Percentiles rank a stretch among this genome's conserved stretches.
These are phyloP conservation scores for Stagonosporopsis cucurbitacearum DNA, from an alignment of 2,329 filamentous ascomycete genomes.

Conservation along the genomic window DNA sequence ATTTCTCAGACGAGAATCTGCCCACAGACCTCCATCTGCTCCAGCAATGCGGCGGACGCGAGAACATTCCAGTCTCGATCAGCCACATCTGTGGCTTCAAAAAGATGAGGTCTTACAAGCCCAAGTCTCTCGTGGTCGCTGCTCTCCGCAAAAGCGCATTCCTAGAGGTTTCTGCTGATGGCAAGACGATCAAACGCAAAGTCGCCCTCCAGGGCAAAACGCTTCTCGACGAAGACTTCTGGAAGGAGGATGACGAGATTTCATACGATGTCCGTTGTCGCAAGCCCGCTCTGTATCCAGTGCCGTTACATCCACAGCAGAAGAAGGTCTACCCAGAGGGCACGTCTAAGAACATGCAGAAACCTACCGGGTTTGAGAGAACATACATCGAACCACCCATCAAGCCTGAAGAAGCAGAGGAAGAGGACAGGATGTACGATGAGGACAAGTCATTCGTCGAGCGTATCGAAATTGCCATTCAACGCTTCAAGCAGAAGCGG, in stretches of 20 bases:
- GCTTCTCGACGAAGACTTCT: constrained; percentile 37
- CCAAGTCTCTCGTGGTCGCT: constrained; percentile 46
- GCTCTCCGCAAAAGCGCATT: constrained; percentile 52
- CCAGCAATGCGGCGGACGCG: constrained; percentile 47
- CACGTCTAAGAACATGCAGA: constrained; percentile 52
- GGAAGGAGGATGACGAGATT: constrained; percentile 34
- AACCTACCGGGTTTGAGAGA: constrained; percentile 63
- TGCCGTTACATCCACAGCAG: constrained; percentile 34
- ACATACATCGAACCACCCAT: constrained; percentile 81
- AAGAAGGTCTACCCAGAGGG: constrained; percentile 42
- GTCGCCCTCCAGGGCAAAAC: constrained; percentile 46
- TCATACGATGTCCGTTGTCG: constrained; percentile 39
- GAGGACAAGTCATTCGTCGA: constrained; percentile 58
- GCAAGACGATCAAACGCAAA: constrained; percentile 53
- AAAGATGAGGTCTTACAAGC: constrained; percentile 56
- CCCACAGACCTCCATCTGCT: constrained; percentile 52
- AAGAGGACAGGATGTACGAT: constrained; percentile 74
- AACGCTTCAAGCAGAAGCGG: constrained; percentile 78
- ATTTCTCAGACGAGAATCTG: constrained; percentile 59
- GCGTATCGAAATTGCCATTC: constrained; percentile 84
- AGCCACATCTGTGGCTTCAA: constrained; percentile 53
- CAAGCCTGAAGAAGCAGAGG: constrained; percentile 69
- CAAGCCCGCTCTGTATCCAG: constrained; percentile 32
- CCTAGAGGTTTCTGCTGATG: constrained; percentile 51
- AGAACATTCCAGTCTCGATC: constrained; percentile 53